Percentiles rank a stretch among this genome's conserved stretches.
phyloP scores from a whole-genome alignment of 257 asterid genomes.

The Echium plantagineum region DNA sequence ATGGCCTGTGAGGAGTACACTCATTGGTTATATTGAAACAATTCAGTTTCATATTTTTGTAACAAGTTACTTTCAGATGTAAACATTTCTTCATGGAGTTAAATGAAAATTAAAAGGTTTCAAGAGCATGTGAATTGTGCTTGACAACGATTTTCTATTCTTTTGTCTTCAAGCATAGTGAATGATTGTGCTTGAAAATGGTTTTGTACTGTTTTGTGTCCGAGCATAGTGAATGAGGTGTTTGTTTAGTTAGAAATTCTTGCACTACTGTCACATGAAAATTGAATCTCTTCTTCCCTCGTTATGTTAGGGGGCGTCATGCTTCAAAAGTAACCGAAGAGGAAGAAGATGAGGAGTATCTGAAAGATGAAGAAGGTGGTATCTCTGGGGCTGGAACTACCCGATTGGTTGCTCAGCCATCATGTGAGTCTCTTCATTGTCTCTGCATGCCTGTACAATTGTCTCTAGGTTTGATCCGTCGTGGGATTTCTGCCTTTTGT shows the following conservation, averaged over 20 bases:
- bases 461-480: not conserved
- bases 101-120: not conserved
- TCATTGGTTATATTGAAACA: not conserved
- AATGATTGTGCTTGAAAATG: not conserved
- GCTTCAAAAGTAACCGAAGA: slow-evolving; percentile 95
- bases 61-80: not conserved
- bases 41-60: not conserved
- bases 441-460: not conserved
- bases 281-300: not conserved
- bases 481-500: not conserved
- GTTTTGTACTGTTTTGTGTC: not conserved
- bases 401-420: slow-evolving; percentile 82
- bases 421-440: slow-evolving; percentile 49
- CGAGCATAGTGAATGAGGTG: not conserved
- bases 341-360: slow-evolving; percentile 95
- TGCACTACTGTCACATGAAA: not conserved
- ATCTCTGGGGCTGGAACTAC: slow-evolving; percentile 73
- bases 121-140: not conserved
- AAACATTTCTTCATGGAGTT: too few species aligned
- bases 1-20: not conserved
- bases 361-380: slow-evolving; percentile 80
- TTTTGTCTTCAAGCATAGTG: not conserved
- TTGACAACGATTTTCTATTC: not conserved
- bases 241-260: not conserved
- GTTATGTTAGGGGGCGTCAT: slow-evolving; percentile 73